phyloP scores from a whole-genome alignment of 2,329 filamentous ascomycete species.

The Sporothrix inflata region DNA sequence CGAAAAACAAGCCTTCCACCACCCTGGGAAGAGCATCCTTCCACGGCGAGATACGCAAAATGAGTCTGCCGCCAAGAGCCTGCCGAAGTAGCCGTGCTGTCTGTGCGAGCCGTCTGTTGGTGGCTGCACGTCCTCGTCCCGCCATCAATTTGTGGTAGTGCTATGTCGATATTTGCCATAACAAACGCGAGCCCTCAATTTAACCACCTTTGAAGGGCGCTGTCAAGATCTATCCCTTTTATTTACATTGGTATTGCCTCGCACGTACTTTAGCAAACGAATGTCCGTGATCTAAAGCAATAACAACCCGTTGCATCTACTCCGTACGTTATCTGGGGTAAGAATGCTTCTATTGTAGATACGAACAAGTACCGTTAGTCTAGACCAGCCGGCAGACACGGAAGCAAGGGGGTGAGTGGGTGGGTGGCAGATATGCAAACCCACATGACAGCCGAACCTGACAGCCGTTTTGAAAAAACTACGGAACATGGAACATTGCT shows the following conservation, averaged over 20 bases:
- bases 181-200: no score
- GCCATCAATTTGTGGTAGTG: not conserved
- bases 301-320: not conserved
- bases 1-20: not conserved
- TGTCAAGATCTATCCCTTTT: no score
- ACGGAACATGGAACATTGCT: not conserved
- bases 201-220: no score
- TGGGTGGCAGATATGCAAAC: not conserved
- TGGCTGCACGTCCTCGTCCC: not conserved
- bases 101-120: constrained; percentile 2
- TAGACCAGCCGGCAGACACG: not conserved
- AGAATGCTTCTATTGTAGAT: not conserved
- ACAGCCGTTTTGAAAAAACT: not conserved
- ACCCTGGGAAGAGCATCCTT: not conserved
- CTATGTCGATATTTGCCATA: no score
- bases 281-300: not conserved
- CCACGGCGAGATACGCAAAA: not conserved
- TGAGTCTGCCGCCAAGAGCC: not conserved
- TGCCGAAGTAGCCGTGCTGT: not conserved
- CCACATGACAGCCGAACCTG: not conserved
- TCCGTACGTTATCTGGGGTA: not conserved
- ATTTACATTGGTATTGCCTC: no score
- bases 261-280: not conserved
- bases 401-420: constrained; percentile 17
- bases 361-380: not conserved